Evolutionary conservation across 192 early-diverging fungal genomes (phyloP), one percentile per base, ranked within the genome.

Genomic region (Neocallimastix lanati): DNA sequence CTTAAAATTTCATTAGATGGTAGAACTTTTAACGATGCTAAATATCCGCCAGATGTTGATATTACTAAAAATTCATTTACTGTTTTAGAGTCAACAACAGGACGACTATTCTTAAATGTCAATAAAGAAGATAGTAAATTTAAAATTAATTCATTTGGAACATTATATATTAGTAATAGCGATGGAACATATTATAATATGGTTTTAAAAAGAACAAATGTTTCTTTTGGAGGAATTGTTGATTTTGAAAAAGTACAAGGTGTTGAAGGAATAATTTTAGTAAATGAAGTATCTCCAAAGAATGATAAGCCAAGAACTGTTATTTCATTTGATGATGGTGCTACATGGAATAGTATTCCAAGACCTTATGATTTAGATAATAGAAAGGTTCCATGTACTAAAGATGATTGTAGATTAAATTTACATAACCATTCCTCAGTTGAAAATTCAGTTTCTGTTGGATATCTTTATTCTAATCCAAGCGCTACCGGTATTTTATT

Each of bases 191-290:
- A 87, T 83, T 98, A 91, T 85, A 90, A 91, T 76, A 81, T 88
- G 28, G 89, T 91, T 14, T 87, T 98, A 35, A 85, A 92, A 36
- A 86, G 94, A 83, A 94, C 94, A 2, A 96, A 97, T 84, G 28
- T 29, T 21, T 29, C 29, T 16, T 25, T 76, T 25, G 78, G 30
- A 5, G 67, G 79, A 1, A 29, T 33, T 28, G 96, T 99, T 13
- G 98, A 98, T 80, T 92, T 95, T 83, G 96, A 96, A 84, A 93
- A 93, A 79, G 92, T 99, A 76, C 91, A 92, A 29, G 94, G 96
- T 6, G 86, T 98, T 14, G 86, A 90, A 28, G 95, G 96, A 29
- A 88, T 96, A 82, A 86, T 94, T 28, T 79, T 99, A 13, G 95
- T 93, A n/a, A 99, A 99, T 82, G 88, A 90, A 33, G 93, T 98